Evolutionary conservation across 192 early-diverging fungal genomes (phyloP).

Genomic region (Gonapodya prolifera): DNA sequence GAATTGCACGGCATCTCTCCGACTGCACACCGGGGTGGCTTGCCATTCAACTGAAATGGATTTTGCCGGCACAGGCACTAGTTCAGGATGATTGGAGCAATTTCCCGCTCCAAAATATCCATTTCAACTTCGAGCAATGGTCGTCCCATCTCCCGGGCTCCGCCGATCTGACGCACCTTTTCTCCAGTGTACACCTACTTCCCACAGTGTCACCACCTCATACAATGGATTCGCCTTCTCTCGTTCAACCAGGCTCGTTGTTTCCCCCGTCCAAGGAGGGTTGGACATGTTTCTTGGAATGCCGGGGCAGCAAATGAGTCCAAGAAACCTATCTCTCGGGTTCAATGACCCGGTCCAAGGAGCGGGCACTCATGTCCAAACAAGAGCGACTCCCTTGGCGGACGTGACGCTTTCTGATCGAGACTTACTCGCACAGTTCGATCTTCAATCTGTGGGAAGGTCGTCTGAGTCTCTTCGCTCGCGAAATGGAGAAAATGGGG

Average conservation of each 20-base stretch:
- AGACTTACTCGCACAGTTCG: too few species aligned
- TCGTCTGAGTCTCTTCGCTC: too few species aligned
- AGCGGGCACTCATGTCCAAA: too few species aligned
- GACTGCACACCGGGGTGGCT: not conserved
- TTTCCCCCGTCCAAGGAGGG: not conserved
- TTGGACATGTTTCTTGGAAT: not conserved
- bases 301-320: too few species aligned
- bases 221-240: not conserved
- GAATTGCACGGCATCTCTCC: too few species aligned
- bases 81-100: not conserved
- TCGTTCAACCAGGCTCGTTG: not conserved
- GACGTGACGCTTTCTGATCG: too few species aligned
- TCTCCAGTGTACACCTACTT: too few species aligned
- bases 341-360: too few species aligned
- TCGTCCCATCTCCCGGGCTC: not conserved
- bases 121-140: not conserved
- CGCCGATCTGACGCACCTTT: too few species aligned
- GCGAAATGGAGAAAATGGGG: not conserved
- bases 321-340: too few species aligned
- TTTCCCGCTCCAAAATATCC: not conserved
- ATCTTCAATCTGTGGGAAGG: too few species aligned
- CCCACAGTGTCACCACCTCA: not conserved
- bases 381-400: too few species aligned
- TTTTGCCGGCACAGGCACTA: not conserved
- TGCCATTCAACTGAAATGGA: not conserved